Evolutionary conservation across 2,329 filamentous ascomycete genomes (phyloP), one percentile per base, ranked within the genome.

Genomic region (Nemania serpens): DNA sequence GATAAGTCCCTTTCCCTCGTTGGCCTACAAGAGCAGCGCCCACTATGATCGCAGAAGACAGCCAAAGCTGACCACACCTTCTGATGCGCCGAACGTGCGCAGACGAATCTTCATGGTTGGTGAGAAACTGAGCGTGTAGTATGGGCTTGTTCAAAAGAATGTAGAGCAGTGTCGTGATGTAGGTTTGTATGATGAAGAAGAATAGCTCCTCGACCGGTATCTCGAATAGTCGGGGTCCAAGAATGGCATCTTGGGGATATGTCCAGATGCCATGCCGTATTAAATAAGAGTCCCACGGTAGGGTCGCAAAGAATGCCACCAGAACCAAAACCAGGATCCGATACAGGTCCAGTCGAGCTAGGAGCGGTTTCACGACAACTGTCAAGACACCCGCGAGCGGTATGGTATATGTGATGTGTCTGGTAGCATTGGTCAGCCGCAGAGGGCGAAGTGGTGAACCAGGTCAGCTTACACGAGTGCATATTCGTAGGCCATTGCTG

Each of bases 121-220:
- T 73, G 7, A 82, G 72, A 47, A 77, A 80, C 33, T 79, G 73
- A 0, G 78, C 70, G 45, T 81, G 77, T 58, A 89, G 81, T 7
- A 89, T 77, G 0, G 86, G 80, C 71, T 89, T 91, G 74, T 82
- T 90, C 18, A 88, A 73, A 1, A 91, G 74, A 10, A 90, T 79
- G 69, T 91, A 92, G 9, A 92, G 71, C 51, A 91, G 75, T 0
- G 85, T 82, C 0, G 89, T 91, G 69, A 86, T 90, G 74, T 90
- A 91, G 1, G 89, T 91, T 75, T 92, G 90, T 22, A 92, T 84
- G 18, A 90, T 75, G 72, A 92, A 92, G 80, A 92, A 92, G 75
- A 91, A 91, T 4, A 91, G 75, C 71, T 92, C 89, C 69, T 92
- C 90, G 4, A 82, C 73, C 0, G 90, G 89, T 17, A 92, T 89